Evolutionary conservation across 73 alveolate genomes (phyloP), one percentile per base, ranked within the genome.

Genomic region (Blepharisma japonicum): DNA sequence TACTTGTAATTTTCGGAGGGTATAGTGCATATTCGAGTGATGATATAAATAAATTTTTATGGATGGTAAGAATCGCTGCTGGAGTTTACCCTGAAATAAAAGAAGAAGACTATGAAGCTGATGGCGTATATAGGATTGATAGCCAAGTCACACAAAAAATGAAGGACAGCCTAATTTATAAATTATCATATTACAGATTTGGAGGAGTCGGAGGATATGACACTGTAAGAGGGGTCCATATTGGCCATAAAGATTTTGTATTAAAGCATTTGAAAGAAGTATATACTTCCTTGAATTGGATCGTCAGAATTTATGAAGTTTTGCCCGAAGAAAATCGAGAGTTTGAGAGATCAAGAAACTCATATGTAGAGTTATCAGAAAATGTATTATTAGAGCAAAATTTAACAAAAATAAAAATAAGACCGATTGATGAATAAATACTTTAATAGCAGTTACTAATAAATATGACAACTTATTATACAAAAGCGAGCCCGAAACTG

Each of bases 91-190:
- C 84, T n/a, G 53, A 56, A 56, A 50, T 77, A 7, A 55, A 77
- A 45, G 84, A 77, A 50, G 61, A n/a, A 11, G 84, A 77, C 68
- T 77, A 51, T 25, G 9, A 47, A 18, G 46, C 23, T 18, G n/a
- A 54, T 14, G 56, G 68, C 2, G 25, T 14, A 9, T 70, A 70
- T 70, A 18, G 80, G 14, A 70, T 70, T 47, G 80, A 70, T 45
- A 14, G 71, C 9, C 32, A 20, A 45, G 61, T 93, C 21, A 77
- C 97, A 6, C 94, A 87, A 61, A 82, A 96, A 5, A 90, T 92
- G 97, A 88, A 87, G 53, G 87, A 88, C 86, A 90, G 94, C 51
- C 91, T 92, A 74, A 92, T 92, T 97, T 92, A 90, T 80, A 83
- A 87, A 68, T 89, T 90, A 56, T 83, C 93, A 39, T 92, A 84